These are phyloP conservation scores for Hordeum pubiflorum DNA, from an alignment of 202 grass and related monocot species.

Conservation along the genomic window DNA sequence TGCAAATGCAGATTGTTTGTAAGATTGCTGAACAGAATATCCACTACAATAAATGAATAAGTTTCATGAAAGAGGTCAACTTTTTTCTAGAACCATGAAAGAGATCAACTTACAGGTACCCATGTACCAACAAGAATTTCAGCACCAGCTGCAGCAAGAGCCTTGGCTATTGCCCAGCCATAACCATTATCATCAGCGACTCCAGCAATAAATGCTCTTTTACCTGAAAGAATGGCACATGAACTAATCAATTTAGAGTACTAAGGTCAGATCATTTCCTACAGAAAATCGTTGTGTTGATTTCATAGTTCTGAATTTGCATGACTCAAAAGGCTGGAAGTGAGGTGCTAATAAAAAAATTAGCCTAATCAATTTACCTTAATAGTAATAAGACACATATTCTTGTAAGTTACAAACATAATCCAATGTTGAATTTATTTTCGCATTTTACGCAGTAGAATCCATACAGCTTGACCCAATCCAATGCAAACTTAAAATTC, in stretches of 20 bases:
- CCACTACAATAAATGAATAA: background rate
- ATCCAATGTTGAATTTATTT: background rate
- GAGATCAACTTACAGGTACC: conserved; percentile 71
- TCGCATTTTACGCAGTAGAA: background rate
- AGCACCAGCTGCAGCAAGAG: conserved; percentile 90
- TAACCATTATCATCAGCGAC: conserved; percentile 99
- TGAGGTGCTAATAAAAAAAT: background rate
- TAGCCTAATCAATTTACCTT: background rate
- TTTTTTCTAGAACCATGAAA: conserved; percentile 2
- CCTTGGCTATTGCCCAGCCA: conserved; percentile 93
- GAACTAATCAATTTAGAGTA: background rate
- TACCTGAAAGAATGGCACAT: conserved; percentile 39
- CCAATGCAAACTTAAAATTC: background rate
- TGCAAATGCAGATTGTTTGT: conserved; percentile 10
- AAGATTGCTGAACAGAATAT: conserved; percentile 5
- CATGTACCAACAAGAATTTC: conserved; percentile 99
- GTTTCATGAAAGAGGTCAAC: conserved; percentile 16
- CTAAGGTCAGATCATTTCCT: background rate
- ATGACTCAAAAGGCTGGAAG: background rate
- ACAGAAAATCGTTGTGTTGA: background rate
- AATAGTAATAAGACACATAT: background rate
- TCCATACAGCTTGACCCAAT: background rate
- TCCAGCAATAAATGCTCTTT: conserved; percentile 95
- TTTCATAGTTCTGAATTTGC: background rate
- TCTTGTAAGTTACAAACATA: background rate